Conservation (phyloP, 345 rosid genomes). For the Eucalyptus globulus region DNA sequence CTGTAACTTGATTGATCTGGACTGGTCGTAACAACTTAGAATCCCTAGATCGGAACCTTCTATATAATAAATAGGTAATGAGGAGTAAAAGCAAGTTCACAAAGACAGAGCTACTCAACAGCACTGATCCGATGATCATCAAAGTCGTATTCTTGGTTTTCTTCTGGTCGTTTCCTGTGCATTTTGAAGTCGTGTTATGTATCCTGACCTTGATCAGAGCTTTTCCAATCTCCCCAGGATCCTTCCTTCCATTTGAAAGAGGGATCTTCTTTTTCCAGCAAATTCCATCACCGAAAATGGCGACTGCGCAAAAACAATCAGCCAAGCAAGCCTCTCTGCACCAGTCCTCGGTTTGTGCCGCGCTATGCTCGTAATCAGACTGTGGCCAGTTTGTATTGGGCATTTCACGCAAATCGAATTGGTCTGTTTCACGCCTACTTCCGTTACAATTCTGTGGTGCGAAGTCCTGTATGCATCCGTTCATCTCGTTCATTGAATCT, state of each 20-base stretch:
- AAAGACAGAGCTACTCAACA: too few species aligned
- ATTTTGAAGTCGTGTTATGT: not conserved
- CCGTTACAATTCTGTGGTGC: too few species aligned
- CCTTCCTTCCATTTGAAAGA: conserved; percentile 13
- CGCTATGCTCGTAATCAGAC: too few species aligned
- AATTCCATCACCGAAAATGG: not conserved
- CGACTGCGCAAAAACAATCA: conserved; percentile 46
- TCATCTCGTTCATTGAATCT: too few species aligned
- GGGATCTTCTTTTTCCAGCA: conserved; percentile 31
- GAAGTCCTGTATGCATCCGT: too few species aligned
- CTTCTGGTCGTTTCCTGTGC: not conserved
- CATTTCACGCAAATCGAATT: fast-evolving
- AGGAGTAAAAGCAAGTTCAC: too few species aligned
- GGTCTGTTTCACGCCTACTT: too few species aligned
- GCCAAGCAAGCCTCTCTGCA: conserved; percentile 15
- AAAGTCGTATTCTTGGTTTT: not conserved
- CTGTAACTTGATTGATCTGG: too few species aligned
- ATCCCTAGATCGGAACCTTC: too few species aligned
- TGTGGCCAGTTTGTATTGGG: fast-evolving
- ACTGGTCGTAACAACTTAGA: too few species aligned
- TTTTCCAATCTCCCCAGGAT: not conserved
- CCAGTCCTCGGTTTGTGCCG: not conserved
- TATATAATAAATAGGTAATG: too few species aligned
- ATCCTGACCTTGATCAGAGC: conserved; percentile 23
- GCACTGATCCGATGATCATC: not conserved